Evolutionary conservation across 2,329 filamentous ascomycete genomes (phyloP), one percentile per base, ranked within the genome.

Genomic region (Aspergillus chevalieri): DNA sequence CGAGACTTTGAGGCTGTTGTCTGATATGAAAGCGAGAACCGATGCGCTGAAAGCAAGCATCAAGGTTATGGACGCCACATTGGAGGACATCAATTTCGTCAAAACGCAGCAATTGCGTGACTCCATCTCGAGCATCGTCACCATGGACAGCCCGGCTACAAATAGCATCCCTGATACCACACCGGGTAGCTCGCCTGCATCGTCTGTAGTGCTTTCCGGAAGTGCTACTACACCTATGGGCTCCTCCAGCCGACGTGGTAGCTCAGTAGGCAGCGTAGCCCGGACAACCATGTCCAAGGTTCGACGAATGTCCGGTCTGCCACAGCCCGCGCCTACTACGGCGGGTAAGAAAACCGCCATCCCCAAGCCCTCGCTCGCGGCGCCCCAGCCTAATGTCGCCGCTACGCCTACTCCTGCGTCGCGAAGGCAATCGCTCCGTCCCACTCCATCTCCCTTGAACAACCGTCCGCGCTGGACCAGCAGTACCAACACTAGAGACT

Each of bases 81-180:
- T 97, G 28, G 88, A 93, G 50, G 89, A 94, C 47, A 74, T 91
- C 2, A 73, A 72, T 42, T 68, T 76, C 39, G 69, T 72, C 50
- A 80, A 78, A 55, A 83, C 81, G 47, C 87, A 90, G 63, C 87
- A 92, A 59, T 77, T 96, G 44, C 82, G 92, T 43, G 92, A 97
- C 67, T 96, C 92, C 0, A 86, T 97, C 49, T 96, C 91, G 0
- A 96, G 88, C 58, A 89, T 96, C 68, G 76, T 95, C 3, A 94
- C 89, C 2, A 87, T 87, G 57, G 89, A 94, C 63, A 80, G 82
- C 47, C 90, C 87, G 2, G 80, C 84, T 2, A 72, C 81, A 8
- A 84, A 79, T 53, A 92, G 87, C 60, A 79, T 81, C 43, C 71
- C 83, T 43, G 89, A 85, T 30, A 41, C 38, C 3, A 88, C 85